A percentile compares a stretch with the other conserved stretches of the same genome.
Evolutionary conservation across 1,139 yeast genomes (phyloP).

Genomic region (Meyerozyma sp.): DNA sequence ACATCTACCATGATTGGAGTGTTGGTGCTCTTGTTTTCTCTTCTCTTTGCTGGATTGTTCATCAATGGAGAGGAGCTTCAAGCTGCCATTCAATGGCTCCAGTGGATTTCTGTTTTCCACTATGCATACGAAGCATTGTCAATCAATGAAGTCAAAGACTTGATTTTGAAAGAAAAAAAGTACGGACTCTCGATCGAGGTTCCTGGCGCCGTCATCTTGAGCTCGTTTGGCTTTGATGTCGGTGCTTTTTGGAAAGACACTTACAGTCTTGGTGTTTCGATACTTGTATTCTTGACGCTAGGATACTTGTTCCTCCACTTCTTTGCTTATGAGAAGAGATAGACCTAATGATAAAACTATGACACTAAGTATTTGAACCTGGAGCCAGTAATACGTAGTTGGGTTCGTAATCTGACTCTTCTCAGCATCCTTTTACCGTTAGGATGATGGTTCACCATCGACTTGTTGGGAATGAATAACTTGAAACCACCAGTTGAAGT

Average conservation of each 20-base stretch:
- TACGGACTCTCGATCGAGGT: constrained; percentile 92
- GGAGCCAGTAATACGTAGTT: neutral
- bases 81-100: constrained; percentile 67
- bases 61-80: constrained; percentile 78
- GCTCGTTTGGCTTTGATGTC: constrained; percentile 90
- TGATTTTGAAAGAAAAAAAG: constrained; percentile 79
- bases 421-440: too few species aligned
- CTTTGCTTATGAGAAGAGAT: constrained; percentile 73
- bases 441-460: neutral
- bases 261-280: constrained; percentile 44
- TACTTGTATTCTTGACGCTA: constrained; percentile 46
- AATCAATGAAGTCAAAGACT: constrained; percentile 88
- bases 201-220: constrained; percentile 96
- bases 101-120: constrained; percentile 85
- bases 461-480: neutral
- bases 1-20: constrained; percentile 90
- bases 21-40: constrained; percentile 71
- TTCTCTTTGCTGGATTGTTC: constrained; percentile 89
- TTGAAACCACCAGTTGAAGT: neutral
- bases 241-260: constrained; percentile 70
- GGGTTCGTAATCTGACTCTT: neutral
- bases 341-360: constrained; percentile 4
- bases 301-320: constrained; percentile 75
- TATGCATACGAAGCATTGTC: constrained; percentile 91
- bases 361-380: neutral